Percentiles rank a stretch among this genome's conserved stretches.
Evolutionary conservation across 306 rosid genomes (phyloP).

Genomic region (Dryas drummondii): DNA sequence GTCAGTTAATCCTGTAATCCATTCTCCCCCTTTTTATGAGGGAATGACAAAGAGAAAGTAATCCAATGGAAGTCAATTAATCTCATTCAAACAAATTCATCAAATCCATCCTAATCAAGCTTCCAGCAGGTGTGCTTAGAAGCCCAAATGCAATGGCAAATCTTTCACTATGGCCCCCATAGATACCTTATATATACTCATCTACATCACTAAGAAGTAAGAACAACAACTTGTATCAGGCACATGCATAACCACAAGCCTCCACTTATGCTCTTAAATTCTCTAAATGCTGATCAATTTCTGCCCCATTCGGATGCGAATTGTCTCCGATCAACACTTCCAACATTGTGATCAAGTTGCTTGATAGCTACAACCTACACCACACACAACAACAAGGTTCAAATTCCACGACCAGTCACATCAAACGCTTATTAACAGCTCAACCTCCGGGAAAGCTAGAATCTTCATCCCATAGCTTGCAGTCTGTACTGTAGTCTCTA

Average conservation of each 20-base stretch:
- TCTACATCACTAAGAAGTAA: conserved; percentile 56
- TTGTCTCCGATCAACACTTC: conserved; percentile 39
- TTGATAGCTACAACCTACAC: conserved; percentile 83
- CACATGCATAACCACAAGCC: conserved; percentile 51
- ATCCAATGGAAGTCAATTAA: too few relatives aligned
- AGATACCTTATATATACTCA: conserved; percentile 53
- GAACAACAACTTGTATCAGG: conserved; percentile 60
- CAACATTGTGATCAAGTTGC: conserved; percentile 80
- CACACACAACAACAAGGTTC: conserved; percentile 25
- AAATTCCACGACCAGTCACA: conserved; percentile 16
- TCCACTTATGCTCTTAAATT: conserved; percentile 53
- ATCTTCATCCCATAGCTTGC: neutral
- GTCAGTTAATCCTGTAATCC: neutral
- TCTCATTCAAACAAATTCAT: too few relatives aligned
- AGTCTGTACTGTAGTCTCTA: too few relatives aligned
- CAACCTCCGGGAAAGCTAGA: neutral
- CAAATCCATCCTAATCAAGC: conserved; percentile 44
- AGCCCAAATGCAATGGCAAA: conserved; percentile 72
- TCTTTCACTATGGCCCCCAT: conserved; percentile 74
- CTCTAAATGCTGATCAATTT: conserved; percentile 44
- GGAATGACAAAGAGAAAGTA: too few relatives aligned
- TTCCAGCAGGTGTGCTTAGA: conserved; percentile 57
- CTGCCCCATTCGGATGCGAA: conserved; percentile 53
- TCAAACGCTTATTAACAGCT: neutral
- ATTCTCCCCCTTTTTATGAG: too few relatives aligned